Evolutionary conservation across 2,329 filamentous ascomycete species (phyloP).

Genomic region (Pseudopyrenochaeta lycopersici): DNA sequence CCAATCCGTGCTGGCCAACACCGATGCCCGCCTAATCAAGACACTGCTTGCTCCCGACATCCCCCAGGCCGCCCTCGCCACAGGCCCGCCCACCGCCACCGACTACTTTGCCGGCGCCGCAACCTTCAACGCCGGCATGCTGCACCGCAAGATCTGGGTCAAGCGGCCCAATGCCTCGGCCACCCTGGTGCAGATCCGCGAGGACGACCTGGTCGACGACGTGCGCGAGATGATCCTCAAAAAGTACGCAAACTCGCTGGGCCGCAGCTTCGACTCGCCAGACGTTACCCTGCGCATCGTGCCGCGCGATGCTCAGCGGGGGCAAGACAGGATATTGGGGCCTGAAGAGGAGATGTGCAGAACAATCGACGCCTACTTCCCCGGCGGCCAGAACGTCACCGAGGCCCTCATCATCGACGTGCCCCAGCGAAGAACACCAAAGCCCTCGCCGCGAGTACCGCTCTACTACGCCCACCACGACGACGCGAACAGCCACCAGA

Average conservation of each 20-base stretch:
- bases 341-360: conserved; percentile 86
- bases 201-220: conserved; percentile 94
- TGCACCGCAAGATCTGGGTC: conserved; percentile 90
- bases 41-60: conserved; percentile 61
- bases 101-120: conserved; percentile 52
- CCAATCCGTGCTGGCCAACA: conserved; percentile 50
- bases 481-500: conserved; percentile 71
- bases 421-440: conserved; percentile 77
- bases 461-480: conserved; percentile 66
- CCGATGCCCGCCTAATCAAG: conserved; percentile 58
- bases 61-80: conserved; percentile 30
- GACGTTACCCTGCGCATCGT: conserved; percentile 83
- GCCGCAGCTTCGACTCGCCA: conserved; percentile 86
- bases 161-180: conserved; percentile 85
- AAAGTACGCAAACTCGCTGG: conserved; percentile 94
- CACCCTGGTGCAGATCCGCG: conserved; percentile 83
- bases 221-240: conserved; percentile 89
- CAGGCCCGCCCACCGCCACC: conserved; percentile 35
- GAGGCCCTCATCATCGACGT: conserved; percentile 94
- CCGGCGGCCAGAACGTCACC: conserved; percentile 84
- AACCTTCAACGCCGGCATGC: conserved; percentile 45
- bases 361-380: conserved; percentile 83
- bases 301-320: conserved; percentile 67
- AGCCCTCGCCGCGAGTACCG: conserved; percentile 74
- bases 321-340: conserved; percentile 73